A percentile compares a stretch with the other conserved stretches of the same genome.
These are phyloP conservation scores for Dysphania ambrosioides DNA, from an alignment of 148 eudicot species.

Conservation along the genomic window DNA sequence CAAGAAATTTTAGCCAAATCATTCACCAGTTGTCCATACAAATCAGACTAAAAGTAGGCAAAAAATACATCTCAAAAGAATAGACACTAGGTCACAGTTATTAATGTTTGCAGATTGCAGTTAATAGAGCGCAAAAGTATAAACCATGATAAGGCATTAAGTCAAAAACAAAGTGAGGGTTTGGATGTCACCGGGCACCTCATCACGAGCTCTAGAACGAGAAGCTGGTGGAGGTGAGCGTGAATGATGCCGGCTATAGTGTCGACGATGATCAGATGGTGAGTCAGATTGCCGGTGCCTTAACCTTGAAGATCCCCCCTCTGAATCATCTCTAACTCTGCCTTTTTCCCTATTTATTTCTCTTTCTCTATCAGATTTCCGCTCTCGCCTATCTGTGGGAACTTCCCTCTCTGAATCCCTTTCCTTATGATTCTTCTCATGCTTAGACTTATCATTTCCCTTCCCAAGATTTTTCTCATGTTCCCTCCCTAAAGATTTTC, in stretches of 20 bases:
- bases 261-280: conserved; percentile 60
- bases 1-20: neutral
- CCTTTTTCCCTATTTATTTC: conserved; percentile 25
- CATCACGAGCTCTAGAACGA: conserved; percentile 54
- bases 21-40: neutral
- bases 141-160: neutral
- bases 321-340: conserved; percentile 40
- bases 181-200: conserved; percentile 96
- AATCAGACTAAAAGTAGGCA: neutral
- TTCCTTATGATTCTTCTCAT: conserved; percentile 43
- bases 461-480: conserved; percentile 37
- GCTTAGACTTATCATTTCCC: conserved; percentile 40
- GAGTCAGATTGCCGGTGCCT: conserved; percentile 58
- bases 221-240: conserved; percentile 57
- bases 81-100: neutral
- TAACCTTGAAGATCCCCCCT: conserved; percentile 53
- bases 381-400: conserved; percentile 12
- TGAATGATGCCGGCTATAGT: conserved; percentile 56
- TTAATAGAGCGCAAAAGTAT: neutral
- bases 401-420: conserved; percentile 32
- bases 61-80: neutral
- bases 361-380: conserved; percentile 35
- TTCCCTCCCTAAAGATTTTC: conserved; percentile 44
- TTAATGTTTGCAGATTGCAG: neutral
- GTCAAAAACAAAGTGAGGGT: conserved; percentile 30